Base-by-base conservation (phyloP, 345 rosid genomes). In the Arabis hirsuta region DNA sequence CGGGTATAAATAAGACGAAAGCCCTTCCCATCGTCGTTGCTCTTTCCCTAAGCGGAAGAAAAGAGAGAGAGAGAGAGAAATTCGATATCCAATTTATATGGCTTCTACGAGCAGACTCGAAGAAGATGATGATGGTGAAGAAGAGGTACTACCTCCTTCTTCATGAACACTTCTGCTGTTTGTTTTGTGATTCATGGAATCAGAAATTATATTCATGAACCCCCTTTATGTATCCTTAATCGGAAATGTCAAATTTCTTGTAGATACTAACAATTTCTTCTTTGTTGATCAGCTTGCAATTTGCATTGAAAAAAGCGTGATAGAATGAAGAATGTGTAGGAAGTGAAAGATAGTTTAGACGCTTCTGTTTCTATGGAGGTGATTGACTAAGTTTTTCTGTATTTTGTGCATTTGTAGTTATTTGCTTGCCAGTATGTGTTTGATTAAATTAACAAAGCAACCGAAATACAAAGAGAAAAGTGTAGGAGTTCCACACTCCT, bases 221-320 rank as follows among this genome's bases (percentile, higher is more conserved):
- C 51, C 69, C 58, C 16, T 16, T 16, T 65, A 11, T 55, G 42
- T 31, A 57, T 47, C 39, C 26, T 36, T 62, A 55, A 58, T 43
- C 7, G 22, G 44, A 51, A 50, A 58, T 43, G 63, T 57, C 46
- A 65, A 46, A 48, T 44, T 65, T 42, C 38, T 34, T 27, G 38
- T 52, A 43, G 69, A 72, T 54, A 6, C 66, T 71, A 71, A 66
- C 53, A 52, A 76, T 71, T 69, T 20, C 48, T 64, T 71, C 62
- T 64, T 73, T 79, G 29, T 50, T 76, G 41, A 65, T 48, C 86
- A 91, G 97, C 96, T 95, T 78, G 88, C 98, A 38, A 88, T 91
- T 73, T 95, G 99, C 85, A 88, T 95, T 68, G 96, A 91, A 73
- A 91, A 76, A 85, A 95, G 85, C 80, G 81, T 64, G 92, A 91